phyloP scores from a whole-genome alignment of 2,329 filamentous ascomycete species.

The Xylaria sp. region DNA sequence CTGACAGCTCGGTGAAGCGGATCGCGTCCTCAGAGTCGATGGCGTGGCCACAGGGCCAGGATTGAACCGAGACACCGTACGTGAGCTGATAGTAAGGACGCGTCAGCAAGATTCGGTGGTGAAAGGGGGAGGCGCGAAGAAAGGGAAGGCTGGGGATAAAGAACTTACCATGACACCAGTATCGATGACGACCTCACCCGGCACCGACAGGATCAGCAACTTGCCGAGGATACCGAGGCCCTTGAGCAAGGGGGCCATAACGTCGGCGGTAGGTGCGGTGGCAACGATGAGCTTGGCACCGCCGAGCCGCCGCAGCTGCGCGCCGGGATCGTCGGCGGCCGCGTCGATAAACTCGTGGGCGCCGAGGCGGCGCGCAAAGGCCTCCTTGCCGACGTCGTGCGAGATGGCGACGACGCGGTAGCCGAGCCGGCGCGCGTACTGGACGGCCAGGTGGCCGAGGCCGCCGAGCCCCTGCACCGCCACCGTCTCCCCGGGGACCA shows the following conservation, averaged over 20 bases:
- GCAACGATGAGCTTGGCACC: constrained; percentile 13
- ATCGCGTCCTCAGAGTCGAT: constrained; percentile 20
- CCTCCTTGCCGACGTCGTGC: constrained; percentile 51
- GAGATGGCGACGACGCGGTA: constrained; percentile 62
- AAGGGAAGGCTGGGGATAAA: not conserved
- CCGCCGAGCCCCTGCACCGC: constrained; percentile 64
- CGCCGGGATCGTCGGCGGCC: constrained; percentile 15
- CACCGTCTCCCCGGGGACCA: constrained; percentile 41
- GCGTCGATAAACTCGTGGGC: constrained; percentile 56
- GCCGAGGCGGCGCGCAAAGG: constrained; percentile 56
- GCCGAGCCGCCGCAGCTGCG: constrained; percentile 10
- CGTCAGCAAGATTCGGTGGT: too few species aligned
- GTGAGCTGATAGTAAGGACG: not conserved
- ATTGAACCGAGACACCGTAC: constrained; percentile 19
- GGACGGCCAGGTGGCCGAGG: constrained; percentile 67
- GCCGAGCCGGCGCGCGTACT: constrained; percentile 66
- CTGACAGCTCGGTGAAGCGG: constrained; percentile 15
- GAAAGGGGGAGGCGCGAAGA: too few species aligned
- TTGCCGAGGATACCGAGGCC: constrained; percentile 21
- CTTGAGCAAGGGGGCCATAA: constrained; percentile 13
- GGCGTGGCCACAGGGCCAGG: constrained; percentile 19
- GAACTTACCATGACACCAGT: constrained; percentile 12
- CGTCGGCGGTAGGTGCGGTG: constrained; percentile 14
- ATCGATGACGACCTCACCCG: constrained; percentile 17
- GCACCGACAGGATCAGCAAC: constrained; percentile 17